Percentiles rank a stretch among this genome's conserved stretches.
phyloP scores from a whole-genome alignment of 345 rosid genomes.

The Sonneratia caseolaris region DNA sequence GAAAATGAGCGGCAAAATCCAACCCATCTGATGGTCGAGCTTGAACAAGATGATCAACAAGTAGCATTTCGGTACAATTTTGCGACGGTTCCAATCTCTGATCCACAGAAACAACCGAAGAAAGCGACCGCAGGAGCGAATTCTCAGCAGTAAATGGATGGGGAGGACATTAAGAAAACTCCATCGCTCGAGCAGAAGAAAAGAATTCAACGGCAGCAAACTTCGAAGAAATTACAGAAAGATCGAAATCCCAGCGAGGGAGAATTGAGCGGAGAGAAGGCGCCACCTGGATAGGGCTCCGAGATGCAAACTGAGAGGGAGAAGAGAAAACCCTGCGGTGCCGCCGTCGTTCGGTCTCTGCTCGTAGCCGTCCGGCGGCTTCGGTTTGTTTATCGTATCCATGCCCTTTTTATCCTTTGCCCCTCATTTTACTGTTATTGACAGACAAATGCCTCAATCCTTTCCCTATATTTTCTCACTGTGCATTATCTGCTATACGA shows the following conservation, averaged over 20 bases:
- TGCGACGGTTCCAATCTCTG: neutral
- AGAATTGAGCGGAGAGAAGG: neutral
- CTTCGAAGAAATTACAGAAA: neutral
- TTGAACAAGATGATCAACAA: neutral
- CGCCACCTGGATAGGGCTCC: slow-evolving; percentile 1
- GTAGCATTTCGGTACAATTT: neutral
- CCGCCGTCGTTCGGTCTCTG: neutral
- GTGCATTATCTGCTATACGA: too few relatives aligned
- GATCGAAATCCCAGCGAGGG: neutral
- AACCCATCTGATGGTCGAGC: neutral
- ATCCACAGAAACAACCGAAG: neutral
- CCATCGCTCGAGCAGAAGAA: neutral
- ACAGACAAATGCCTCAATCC: too few relatives aligned
- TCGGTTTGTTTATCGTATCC: neutral
- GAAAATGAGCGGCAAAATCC: neutral
- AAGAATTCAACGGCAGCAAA: neutral
- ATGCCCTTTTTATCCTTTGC: too few relatives aligned
- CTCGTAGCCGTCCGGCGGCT: neutral
- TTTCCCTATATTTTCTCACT: too few relatives aligned
- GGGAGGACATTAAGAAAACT: neutral
- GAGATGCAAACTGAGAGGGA: slow-evolving; percentile 1
- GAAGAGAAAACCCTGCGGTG: slow-evolving; percentile 8
- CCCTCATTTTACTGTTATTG: too few relatives aligned
- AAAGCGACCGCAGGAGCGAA: neutral
- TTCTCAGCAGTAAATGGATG: neutral